Evolutionary conservation across 1,139 yeast species (phyloP).

Genomic region (Hyphopichia burtonii): DNA sequence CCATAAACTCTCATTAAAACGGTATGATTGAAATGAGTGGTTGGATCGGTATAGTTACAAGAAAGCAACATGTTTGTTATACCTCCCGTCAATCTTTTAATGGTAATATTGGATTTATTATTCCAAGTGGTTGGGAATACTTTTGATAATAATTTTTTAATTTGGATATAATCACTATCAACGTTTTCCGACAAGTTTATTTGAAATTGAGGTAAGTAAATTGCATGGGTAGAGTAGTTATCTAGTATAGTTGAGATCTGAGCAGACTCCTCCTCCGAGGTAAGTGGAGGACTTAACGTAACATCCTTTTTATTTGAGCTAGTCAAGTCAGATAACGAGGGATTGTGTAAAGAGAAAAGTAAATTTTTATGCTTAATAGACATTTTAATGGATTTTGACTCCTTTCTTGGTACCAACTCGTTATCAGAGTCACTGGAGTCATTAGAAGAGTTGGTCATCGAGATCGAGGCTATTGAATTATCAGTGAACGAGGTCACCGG

Average conservation of each 20-base stretch:
- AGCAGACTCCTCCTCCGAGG: conserved; percentile 6
- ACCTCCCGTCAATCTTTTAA: conserved; percentile 64
- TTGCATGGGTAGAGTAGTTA: conserved; percentile 33
- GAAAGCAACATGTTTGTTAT: conserved; percentile 72
- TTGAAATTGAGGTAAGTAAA: conserved; percentile 39
- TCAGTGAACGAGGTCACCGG: conserved; percentile 30
- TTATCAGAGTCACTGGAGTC: background rate
- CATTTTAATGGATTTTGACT: conserved; percentile 14
- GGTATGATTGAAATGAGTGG: conserved; percentile 20
- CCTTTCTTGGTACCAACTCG: background rate
- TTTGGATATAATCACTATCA: conserved; percentile 28
- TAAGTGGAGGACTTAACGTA: background rate
- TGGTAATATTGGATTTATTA: conserved; percentile 19
- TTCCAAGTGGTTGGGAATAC: conserved; percentile 38
- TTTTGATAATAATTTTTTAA: conserved; percentile 30
- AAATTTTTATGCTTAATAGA: conserved; percentile 38
- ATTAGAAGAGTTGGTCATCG: background rate
- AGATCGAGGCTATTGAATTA: background rate
- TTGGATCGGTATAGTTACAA: conserved; percentile 33
- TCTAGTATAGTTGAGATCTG: conserved; percentile 19
- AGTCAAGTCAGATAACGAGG: conserved; percentile 41
- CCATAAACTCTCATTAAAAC: conserved; percentile 76
- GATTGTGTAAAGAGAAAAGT: conserved; percentile 43
- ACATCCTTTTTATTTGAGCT: conserved; percentile 17
- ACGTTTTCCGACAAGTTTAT: conserved; percentile 34